Conservation (phyloP, 1,284 basidiomycete genomes). For the Trametes hirsuta region DNA sequence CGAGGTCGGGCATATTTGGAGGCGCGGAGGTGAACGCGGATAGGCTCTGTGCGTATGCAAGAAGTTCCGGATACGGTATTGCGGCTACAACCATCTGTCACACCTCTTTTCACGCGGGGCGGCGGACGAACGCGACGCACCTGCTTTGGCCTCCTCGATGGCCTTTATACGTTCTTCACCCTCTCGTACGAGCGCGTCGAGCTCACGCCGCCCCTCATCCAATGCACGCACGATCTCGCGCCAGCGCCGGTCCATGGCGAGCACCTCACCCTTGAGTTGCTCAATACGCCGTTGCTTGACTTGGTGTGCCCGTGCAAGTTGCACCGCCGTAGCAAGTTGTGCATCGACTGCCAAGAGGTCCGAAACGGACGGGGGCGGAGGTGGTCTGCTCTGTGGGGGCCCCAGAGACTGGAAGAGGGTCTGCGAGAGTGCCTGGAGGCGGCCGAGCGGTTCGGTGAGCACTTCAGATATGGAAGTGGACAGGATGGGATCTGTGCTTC, state of each 20-base stretch:
- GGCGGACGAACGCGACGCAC: constrained; percentile 40
- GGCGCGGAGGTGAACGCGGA: constrained; percentile 84
- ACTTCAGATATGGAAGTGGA: constrained; percentile 45
- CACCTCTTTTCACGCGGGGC: not conserved
- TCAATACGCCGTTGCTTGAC: constrained; percentile 75
- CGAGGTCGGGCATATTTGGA: constrained; percentile 77
- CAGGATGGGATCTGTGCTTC: not conserved
- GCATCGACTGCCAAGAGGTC: constrained; percentile 66
- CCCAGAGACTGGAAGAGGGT: constrained; percentile 73
- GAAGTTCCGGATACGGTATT: constrained; percentile 77
- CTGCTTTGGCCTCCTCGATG: constrained; percentile 71
- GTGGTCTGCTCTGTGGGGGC: constrained; percentile 61
- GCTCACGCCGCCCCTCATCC: constrained; percentile 63
- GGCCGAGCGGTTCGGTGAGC: constrained; percentile 64
- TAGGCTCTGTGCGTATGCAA: constrained; percentile 79
- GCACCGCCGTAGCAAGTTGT: constrained; percentile 62
- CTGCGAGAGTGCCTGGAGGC: constrained; percentile 66
- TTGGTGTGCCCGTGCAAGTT: constrained; percentile 72
- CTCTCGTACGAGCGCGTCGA: constrained; percentile 70
- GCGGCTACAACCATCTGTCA: constrained; percentile 48
- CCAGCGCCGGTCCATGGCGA: constrained; percentile 67
- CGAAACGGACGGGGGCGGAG: constrained; percentile 60
- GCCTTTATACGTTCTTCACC: constrained; percentile 70
- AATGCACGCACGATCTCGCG: constrained; percentile 64
- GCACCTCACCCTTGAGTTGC: constrained; percentile 65